Base-by-base conservation (phyloP, 176 grass and related monocot genomes). In the Alloteropsis semialata region DNA sequence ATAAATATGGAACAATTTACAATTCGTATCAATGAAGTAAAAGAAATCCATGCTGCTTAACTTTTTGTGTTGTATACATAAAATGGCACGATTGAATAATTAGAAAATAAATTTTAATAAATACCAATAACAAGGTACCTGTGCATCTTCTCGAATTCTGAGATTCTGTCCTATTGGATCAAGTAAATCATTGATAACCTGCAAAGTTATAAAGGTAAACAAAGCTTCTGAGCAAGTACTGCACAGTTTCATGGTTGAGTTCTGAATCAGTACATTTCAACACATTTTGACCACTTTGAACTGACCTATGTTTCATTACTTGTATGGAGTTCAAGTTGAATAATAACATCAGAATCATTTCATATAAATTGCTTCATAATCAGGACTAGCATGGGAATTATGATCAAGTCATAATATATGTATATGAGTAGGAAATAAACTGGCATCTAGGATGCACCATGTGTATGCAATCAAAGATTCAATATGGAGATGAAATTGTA, bases 171-270 rank as follows among this genome's bases (percentile, higher is more conserved):
- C 96, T 38, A 37, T 95, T 30, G 91, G 96, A 87, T 98, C 96
- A 71, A 98, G 92, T 80, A 98, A 84, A 66, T 98, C 96, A 66
- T 98, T 98, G 81, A 98, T 98, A 80, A 98, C 96, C 96, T 98
- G 74, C 71, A 82, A 86, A 77, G 59, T 50, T 72, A 86, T n/a
- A 15, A 54, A 59, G 68, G 74, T 51, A 38, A 58, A 72, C 72
- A 21, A 70, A 69, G 69, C 32, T 2, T 3, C 0, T 82, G 56
- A 86, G 62, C 25, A 55, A 80, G 32, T 49, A 49, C 48, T 48
- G 25, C 78, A 65, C 37, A 74, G 17, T 49, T 74, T 38, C 10
- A 57, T 14, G 8, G 65, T 19, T 32, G 43, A 84, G 51, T 60
- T 51, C 8, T 14, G 29, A 63, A 30, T 44, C 16, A 34, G 25